phyloP scores from a whole-genome alignment of 2,329 filamentous ascomycete species.

The Colletotrichum orbiculare region DNA sequence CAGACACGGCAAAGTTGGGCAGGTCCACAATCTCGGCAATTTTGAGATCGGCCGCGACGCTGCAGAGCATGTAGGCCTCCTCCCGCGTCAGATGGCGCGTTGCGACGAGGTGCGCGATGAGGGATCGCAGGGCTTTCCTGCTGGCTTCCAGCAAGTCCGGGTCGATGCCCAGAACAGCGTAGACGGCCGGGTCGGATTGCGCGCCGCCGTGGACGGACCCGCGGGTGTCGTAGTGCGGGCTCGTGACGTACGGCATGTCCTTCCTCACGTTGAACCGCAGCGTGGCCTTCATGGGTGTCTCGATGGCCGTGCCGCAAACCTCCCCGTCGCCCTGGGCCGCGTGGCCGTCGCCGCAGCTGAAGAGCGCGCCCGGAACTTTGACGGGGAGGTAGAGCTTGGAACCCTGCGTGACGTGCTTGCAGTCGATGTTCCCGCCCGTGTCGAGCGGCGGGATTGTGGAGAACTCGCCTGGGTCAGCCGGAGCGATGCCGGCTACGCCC shows the following conservation, averaged over 20 bases:
- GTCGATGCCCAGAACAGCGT: constrained; percentile 60
- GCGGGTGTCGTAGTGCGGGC: constrained; percentile 58
- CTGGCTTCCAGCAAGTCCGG: constrained; percentile 59
- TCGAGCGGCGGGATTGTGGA: constrained; percentile 62
- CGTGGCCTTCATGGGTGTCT: constrained; percentile 61
- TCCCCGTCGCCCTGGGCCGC: constrained; percentile 66
- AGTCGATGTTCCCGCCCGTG: constrained; percentile 67
- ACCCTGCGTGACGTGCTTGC: constrained; percentile 59
- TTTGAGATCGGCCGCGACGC: constrained; percentile 60
- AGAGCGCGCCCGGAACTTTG: constrained; percentile 59
- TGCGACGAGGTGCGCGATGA: constrained; percentile 60
- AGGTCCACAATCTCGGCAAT: constrained; percentile 65
- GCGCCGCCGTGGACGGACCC: constrained; percentile 34
- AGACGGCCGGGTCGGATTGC: constrained; percentile 43
- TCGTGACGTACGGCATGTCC: constrained; percentile 55
- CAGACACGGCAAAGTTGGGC: constrained; percentile 63
- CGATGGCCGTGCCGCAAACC: constrained; percentile 66
- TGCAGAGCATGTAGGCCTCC: constrained; percentile 65
- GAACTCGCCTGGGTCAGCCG: constrained; percentile 55
- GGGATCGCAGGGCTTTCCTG: constrained; percentile 57
- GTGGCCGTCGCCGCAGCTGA: constrained; percentile 66
- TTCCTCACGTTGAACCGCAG: constrained; percentile 61
- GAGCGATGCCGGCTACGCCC: constrained; percentile 63
- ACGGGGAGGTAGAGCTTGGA: constrained; percentile 61
- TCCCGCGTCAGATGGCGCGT: constrained; percentile 56